Percentiles rank a stretch among this genome's conserved stretches.
phyloP scores from a whole-genome alignment of 768 basidiomycete genomes.

The Pilatotrama ljubarskyi region DNA sequence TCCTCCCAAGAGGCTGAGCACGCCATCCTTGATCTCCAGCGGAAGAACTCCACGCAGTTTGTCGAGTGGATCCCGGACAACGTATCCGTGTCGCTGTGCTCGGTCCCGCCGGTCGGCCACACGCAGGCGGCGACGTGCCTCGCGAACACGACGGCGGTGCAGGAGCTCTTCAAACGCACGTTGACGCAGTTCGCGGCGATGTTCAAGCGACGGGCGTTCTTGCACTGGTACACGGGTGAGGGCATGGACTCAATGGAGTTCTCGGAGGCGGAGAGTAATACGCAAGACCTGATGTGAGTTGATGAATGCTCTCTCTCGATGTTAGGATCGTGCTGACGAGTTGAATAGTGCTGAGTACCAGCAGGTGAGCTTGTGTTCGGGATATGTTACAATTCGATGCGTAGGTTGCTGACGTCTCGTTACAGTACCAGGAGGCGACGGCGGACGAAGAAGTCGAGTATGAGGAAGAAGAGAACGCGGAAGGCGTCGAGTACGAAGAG shows the following conservation, averaged over 20 bases:
- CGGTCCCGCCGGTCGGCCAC: slow-evolving; percentile 82
- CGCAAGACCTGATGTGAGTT: slow-evolving; percentile 76
- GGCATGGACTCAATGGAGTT: slow-evolving; percentile 91
- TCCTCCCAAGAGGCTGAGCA: slow-evolving; percentile 69
- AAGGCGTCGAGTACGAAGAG: slow-evolving; percentile 20
- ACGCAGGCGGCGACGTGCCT: slow-evolving; percentile 71
- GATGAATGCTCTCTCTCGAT: slow-evolving; percentile 3
- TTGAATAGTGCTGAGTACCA: slow-evolving; percentile 82
- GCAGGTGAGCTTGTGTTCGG: slow-evolving; percentile 48
- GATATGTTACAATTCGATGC: background rate
- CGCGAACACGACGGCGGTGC: slow-evolving; percentile 79
- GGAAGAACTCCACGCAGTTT: slow-evolving; percentile 70
- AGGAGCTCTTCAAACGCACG: slow-evolving; percentile 82
- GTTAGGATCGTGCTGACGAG: slow-evolving; percentile 12
- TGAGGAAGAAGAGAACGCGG: slow-evolving; percentile 27
- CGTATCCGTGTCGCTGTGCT: slow-evolving; percentile 80
- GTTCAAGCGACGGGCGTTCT: slow-evolving; percentile 83
- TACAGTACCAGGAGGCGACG: slow-evolving; percentile 62
- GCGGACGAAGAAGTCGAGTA: slow-evolving; percentile 40
- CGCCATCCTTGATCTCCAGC: slow-evolving; percentile 71
- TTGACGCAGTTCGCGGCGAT: slow-evolving; percentile 71
- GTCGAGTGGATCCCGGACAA: slow-evolving; percentile 96
- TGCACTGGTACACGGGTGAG: slow-evolving; percentile 91
- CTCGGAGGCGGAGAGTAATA: slow-evolving; percentile 84
- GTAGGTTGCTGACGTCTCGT: background rate